Evolutionary conservation across 306 rosid genomes (phyloP).

Genomic region (Sindora glabra): DNA sequence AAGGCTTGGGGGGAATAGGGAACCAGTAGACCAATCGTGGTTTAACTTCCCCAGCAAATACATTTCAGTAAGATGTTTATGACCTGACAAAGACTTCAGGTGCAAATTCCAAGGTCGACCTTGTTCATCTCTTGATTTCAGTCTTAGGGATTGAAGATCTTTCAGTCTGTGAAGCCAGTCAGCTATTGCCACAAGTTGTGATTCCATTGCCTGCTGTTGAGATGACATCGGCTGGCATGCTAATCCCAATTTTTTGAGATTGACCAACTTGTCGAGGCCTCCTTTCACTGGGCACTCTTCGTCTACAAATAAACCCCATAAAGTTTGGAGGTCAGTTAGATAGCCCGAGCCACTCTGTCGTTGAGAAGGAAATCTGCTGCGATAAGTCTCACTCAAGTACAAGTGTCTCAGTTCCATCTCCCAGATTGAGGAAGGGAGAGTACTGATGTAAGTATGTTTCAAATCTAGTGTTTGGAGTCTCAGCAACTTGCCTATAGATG

Average conservation of each 20-base stretch:
- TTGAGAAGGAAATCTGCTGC: conserved; percentile 7
- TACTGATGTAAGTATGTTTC: conserved; percentile 24
- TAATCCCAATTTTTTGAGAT: conserved; percentile 25
- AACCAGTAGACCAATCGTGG: no score
- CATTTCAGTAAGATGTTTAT: background rate
- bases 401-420: conserved; percentile 28
- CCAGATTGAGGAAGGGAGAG: conserved; percentile 30
- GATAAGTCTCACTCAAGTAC: conserved; percentile 15
- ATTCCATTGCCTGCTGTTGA: background rate
- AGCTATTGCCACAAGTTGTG: conserved; percentile 11
- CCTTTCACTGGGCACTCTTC: conserved; percentile 12
- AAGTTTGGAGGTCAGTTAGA: conserved; percentile 20
- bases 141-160: conserved; percentile 10
- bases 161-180: conserved; percentile 6
- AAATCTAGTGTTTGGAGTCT: conserved; percentile 35
- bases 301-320: conserved; percentile 32
- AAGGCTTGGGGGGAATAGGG: conserved; percentile 8
- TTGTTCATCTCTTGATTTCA: conserved; percentile 19
- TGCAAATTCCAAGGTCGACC: conserved; percentile 8
- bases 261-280: conserved; percentile 15
- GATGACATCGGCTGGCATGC: conserved; percentile 18
- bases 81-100: background rate
- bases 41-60: no score
- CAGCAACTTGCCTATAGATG: conserved; percentile 14
- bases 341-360: background rate